Evolutionary conservation across 345 rosid genomes (phyloP).

Genomic region (Reutealis trisperma): DNA sequence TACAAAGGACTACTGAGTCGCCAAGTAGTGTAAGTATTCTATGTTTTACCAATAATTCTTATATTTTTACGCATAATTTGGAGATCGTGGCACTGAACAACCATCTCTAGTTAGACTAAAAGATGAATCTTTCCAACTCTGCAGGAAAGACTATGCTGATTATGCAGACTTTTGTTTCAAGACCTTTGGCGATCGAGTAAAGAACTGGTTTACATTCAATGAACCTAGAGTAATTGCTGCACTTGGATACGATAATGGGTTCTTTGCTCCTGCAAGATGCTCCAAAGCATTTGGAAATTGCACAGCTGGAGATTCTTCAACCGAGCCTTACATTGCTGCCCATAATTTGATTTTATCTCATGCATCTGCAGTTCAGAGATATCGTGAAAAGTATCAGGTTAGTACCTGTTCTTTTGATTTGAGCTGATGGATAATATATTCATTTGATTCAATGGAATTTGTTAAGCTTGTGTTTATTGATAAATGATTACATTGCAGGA

Average conservation of each 20-base stretch:
- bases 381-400: slow-evolving; percentile 72
- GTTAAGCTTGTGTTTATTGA: neutral
- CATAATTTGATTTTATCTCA: slow-evolving; percentile 87
- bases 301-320: slow-evolving; percentile 73
- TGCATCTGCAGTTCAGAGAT: slow-evolving; percentile 81
- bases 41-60: neutral
- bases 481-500: slow-evolving; percentile 33
- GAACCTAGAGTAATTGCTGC: slow-evolving; percentile 95
- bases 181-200: slow-evolving; percentile 81
- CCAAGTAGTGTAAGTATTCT: slow-evolving; percentile 67
- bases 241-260: slow-evolving; percentile 81
- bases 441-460: slow-evolving; percentile 1
- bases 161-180: slow-evolving; percentile 92
- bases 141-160: slow-evolving; percentile 86
- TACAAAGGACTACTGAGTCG: slow-evolving; percentile 67
- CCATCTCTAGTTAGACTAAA: neutral
- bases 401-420: slow-evolving; percentile 6
- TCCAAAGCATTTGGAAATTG: slow-evolving; percentile 86
- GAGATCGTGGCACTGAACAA: neutral
- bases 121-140: neutral
- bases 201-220: slow-evolving; percentile 96
- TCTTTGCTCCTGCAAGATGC: slow-evolving; percentile 85
- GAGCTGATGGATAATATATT: neutral
- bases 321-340: slow-evolving; percentile 86
- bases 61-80: neutral